Evolutionary conservation across 1,284 basidiomycete genomes (phyloP).

Genomic region (Leccinum huronense): DNA sequence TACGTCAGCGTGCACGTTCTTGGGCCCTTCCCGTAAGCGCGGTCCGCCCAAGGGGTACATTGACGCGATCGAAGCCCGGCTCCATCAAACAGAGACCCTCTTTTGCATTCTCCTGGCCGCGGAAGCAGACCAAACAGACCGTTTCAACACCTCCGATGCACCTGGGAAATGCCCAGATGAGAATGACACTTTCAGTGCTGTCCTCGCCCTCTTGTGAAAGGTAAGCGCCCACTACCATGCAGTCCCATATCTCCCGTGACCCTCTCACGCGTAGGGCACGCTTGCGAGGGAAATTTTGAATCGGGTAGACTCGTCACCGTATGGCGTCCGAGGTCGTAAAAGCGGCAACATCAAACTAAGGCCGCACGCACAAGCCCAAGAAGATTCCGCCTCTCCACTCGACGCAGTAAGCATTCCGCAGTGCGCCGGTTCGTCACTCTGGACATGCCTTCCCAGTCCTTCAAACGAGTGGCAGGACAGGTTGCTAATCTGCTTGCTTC

Average conservation of each 20-base stretch:
- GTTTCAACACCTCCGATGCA: conserved; percentile 51
- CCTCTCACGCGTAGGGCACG: conserved; percentile 48
- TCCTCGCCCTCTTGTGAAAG: conserved; percentile 32
- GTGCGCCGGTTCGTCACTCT: not conserved
- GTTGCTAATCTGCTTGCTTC: conserved; percentile 47
- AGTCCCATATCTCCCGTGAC: not conserved
- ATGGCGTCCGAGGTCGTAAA: conserved; percentile 67
- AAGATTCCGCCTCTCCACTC: conserved; percentile 43
- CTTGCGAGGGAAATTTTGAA: conserved; percentile 72
- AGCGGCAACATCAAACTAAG: conserved; percentile 28
- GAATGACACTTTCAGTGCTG: conserved; percentile 15
- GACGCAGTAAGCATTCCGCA: conserved; percentile 50
- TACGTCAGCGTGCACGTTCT: conserved; percentile 61
- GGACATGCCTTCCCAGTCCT: conserved; percentile 44
- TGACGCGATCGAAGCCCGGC: conserved; percentile 82
- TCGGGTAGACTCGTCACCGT: conserved; percentile 72
- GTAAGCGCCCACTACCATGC: conserved; percentile 6
- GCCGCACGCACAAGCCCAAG: conserved; percentile 28
- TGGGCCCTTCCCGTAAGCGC: conserved; percentile 78
- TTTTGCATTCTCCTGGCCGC: conserved; percentile 73
- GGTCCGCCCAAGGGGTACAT: conserved; percentile 89
- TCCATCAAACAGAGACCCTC: conserved; percentile 85
- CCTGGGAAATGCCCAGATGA: conserved; percentile 19
- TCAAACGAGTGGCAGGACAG: conserved; percentile 80
- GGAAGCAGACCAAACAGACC: conserved; percentile 61